Base-by-base conservation (phyloP, 495 filamentous ascomycete genomes). In the Penicillium bialowiezense region DNA sequence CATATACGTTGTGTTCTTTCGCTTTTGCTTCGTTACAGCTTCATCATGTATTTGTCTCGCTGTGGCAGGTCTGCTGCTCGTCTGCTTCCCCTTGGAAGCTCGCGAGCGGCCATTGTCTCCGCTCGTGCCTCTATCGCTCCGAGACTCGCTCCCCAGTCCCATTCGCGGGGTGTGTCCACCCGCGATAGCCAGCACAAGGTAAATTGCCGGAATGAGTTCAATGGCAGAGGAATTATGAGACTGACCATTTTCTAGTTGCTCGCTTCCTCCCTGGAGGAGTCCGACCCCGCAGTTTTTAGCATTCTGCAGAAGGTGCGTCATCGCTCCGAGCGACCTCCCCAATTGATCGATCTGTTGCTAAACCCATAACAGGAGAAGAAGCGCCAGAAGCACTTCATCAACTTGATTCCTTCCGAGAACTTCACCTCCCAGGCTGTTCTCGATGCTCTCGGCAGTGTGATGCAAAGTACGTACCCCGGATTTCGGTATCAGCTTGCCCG, bases 351-450 rank as follows among this genome's bases (percentile, higher is more conserved):
- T n/a, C 9, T 40, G 14, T 12, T 8, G 41, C 58, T 50, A 32
- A 60, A 32, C 50, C 47, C 55, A 44, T 52, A 34, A 54, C 58
- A 97, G 90, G 92, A 98, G 75, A 97, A 96, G 82, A 77, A 77
- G 50, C 81, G 93, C 52, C 93, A 98, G 66, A 92, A 95, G 71
- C 88, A 97, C 62, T 97, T 96, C 67, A 92, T 98, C 70, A 97
- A 97, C 73, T 82, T 98, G 46, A 98, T 98, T 52, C 93, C 93
- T 13, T 98, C 93, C 17, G 93, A 98, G 72, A 98, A 98, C 73
- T 97, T 98, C 69, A 97, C 93, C 8, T 97, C 93, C 13, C 90
- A 97, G 67, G 90, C 93, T 17, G 93, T 98, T 9, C 82, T 97
- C 31, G 93, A 97, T 81, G 91, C 92, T 7, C 75, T 98, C 48